Percentiles rank a stretch among this genome's conserved stretches.
Conservation (phyloP, 2,329 filamentous ascomycete genomes). For the Sclerotinia borealis region DNA sequence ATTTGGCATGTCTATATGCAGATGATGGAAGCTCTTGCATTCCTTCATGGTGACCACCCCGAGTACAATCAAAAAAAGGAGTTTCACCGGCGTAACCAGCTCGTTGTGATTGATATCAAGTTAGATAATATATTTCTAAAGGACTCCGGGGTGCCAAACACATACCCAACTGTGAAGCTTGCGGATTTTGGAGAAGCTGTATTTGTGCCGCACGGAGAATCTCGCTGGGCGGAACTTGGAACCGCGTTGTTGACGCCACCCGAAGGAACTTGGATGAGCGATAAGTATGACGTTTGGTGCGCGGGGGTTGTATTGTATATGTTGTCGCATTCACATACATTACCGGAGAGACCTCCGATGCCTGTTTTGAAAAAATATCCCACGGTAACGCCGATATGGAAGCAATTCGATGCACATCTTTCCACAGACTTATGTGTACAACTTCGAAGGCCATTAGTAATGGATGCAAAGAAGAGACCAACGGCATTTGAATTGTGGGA, state of each 20-base stretch:
- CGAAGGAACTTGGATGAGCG: not conserved
- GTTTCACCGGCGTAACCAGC: not conserved
- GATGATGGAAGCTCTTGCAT: not conserved
- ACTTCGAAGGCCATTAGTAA: not conserved
- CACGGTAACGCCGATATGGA: not conserved
- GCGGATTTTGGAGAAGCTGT: slow-evolving; percentile 7
- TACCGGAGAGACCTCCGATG: not conserved
- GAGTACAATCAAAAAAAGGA: not conserved
- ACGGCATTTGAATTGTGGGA: not conserved
- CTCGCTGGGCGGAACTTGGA: not conserved
- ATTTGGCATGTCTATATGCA: slow-evolving; percentile 2
- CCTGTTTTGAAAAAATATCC: not conserved
- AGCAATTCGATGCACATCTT: not conserved
- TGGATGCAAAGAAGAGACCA: not conserved
- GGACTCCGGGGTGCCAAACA: not conserved
- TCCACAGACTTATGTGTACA: not conserved
- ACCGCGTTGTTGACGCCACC: not conserved
- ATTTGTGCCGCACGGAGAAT: not conserved
- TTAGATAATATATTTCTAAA: slow-evolving; percentile 7
- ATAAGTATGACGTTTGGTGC: slow-evolving; percentile 8
- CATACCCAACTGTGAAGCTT: slow-evolving; percentile 3
- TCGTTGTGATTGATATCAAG: not conserved
- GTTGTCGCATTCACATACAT: not conserved
- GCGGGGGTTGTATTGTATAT: not conserved
- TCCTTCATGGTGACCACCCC: not conserved